Percentiles rank a stretch among this genome's conserved stretches.
Conservation (phyloP, 2,329 filamentous ascomycete species). For the Xylariaceae sp. region DNA sequence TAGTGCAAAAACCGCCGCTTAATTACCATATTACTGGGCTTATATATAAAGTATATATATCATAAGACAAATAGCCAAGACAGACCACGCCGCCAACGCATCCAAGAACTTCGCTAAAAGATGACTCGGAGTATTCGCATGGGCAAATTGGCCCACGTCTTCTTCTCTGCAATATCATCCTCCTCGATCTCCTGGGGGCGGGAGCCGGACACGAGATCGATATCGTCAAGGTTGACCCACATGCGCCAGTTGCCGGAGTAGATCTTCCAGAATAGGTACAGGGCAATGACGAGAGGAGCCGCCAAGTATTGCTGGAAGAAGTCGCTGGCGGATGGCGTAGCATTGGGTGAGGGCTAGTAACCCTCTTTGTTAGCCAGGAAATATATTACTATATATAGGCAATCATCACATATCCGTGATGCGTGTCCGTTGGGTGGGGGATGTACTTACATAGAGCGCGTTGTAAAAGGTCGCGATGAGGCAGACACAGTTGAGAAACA, state of each 20-base stretch:
- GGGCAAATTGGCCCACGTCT: slow-evolving; percentile 43
- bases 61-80: not conserved
- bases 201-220: slow-evolving; percentile 64
- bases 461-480: slow-evolving; percentile 74
- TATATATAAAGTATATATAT: too few species aligned
- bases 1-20: too few species aligned
- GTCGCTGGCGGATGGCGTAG: slow-evolving; percentile 42
- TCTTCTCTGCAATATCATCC: slow-evolving; percentile 34
- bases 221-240: slow-evolving; percentile 59
- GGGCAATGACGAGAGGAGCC: slow-evolving; percentile 55
- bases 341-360: slow-evolving; percentile 38
- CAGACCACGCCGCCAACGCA: not conserved
- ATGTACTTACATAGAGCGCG: slow-evolving; percentile 54
- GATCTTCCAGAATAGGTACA: slow-evolving; percentile 70
- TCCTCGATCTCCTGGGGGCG: slow-evolving; percentile 56
- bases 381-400: not conserved
- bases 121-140: slow-evolving; percentile 39
- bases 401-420: too few species aligned
- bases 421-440: too few species aligned
- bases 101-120: slow-evolving; percentile 33
- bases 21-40: too few species aligned
- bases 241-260: slow-evolving; percentile 55
- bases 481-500: slow-evolving; percentile 67
- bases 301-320: slow-evolving; percentile 66
- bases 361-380: slow-evolving; percentile 13